Conservation (phyloP, 345 rosid genomes). For the Boechera divaricarpa region DNA sequence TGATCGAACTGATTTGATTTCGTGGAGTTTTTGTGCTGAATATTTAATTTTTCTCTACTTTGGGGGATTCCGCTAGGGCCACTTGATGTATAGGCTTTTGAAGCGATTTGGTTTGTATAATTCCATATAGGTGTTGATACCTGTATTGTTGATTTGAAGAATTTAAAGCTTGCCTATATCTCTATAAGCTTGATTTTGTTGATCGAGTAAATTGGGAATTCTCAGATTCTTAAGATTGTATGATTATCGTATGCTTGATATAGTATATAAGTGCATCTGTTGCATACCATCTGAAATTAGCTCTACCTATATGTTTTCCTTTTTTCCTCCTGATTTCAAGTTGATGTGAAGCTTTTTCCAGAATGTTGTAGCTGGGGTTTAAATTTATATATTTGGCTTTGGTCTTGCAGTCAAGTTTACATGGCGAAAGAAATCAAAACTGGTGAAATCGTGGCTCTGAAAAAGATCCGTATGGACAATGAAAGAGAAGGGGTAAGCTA, state of each 20-base stretch:
- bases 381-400: conserved; percentile 22
- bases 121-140: background rate
- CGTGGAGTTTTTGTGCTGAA: background rate
- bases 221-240: conserved; percentile 2
- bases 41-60: background rate
- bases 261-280: background rate
- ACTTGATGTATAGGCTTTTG: background rate
- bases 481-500: conserved; percentile 93
- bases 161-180: background rate
- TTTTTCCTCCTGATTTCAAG: too few relatives aligned
- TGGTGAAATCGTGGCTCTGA: conserved; percentile 93
- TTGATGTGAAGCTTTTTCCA: too few relatives aligned
- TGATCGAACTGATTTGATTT: conserved; percentile 7
- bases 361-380: background rate
- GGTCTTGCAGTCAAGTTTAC: conserved; percentile 85
- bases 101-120: background rate
- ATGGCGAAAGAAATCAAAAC: conserved; percentile 94
- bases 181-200: background rate
- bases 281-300: background rate
- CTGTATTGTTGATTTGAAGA: background rate
- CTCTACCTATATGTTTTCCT: background rate
- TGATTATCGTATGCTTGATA: background rate
- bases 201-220: conserved; percentile 6
- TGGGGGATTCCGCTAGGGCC: background rate
- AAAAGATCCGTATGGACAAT: conserved; percentile 96